These are phyloP conservation scores for Dalbergia oliveri DNA, from an alignment of 306 rosid species.

Conservation along the genomic window DNA sequence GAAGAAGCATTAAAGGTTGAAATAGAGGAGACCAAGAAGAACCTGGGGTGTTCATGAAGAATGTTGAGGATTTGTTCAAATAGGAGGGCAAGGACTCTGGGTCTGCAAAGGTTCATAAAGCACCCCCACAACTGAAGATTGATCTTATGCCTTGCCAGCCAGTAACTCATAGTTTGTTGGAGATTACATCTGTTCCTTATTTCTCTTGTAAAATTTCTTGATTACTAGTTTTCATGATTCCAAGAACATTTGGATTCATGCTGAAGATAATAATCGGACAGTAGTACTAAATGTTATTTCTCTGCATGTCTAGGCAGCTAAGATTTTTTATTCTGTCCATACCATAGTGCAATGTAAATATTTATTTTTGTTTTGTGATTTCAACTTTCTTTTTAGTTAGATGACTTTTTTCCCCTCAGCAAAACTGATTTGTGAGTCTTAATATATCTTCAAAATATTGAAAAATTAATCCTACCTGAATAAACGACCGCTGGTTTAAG, in stretches of 20 bases:
- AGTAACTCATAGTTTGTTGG: constrained; percentile 26
- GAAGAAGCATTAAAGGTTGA: constrained; percentile 74
- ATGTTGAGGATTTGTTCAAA: constrained; percentile 83
- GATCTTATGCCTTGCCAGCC: neutral
- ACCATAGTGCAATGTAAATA: constrained; percentile 33
- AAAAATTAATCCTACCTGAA: no score
- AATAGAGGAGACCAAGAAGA: constrained; percentile 81
- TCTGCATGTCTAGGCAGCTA: constrained; percentile 30
- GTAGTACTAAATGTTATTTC: neutral
- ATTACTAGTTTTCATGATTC: neutral
- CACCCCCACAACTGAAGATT: constrained; percentile 48
- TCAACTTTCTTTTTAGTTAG: constrained; percentile 14
- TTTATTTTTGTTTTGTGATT: neutral
- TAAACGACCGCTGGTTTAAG: neutral
- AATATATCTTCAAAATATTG: neutral
- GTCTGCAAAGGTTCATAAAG: constrained; percentile 85
- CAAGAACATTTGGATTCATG: neutral
- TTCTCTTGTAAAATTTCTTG: constrained; percentile 1
- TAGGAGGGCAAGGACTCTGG: constrained; percentile 89
- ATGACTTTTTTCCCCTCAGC: neutral
- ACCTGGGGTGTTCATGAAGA: constrained; percentile 79
- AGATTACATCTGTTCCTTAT: constrained; percentile 33
- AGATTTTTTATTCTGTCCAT: constrained; percentile 30
- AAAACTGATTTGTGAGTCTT: neutral
- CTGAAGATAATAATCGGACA: neutral